A percentile compares a stretch with the other conserved stretches of the same genome.
Evolutionary conservation across 805 yeast genomes (phyloP).

Genomic region (Candida maris): DNA sequence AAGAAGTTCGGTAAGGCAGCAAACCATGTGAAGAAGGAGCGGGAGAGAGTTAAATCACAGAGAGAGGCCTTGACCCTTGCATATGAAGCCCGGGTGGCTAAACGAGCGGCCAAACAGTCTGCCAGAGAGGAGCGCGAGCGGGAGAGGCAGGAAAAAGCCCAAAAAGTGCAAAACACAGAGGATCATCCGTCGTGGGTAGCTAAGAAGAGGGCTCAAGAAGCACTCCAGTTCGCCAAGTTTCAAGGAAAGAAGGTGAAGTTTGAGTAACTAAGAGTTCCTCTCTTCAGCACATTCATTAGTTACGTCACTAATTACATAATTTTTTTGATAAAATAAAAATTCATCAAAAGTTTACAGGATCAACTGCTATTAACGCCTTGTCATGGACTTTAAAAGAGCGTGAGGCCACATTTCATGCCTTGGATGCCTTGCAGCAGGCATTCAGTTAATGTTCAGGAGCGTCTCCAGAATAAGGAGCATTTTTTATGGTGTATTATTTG

Average conservation of each 20-base stretch:
- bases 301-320: background rate
- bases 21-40: slow-evolving; percentile 71
- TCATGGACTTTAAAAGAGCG: too few relatives aligned
- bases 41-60: slow-evolving; percentile 50
- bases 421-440: too few relatives aligned
- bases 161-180: slow-evolving; percentile 2
- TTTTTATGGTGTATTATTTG: too few relatives aligned
- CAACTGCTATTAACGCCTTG: too few relatives aligned
- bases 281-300: too few relatives aligned
- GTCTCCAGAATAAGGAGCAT: too few relatives aligned
- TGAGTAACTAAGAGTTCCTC: slow-evolving; percentile 36
- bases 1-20: slow-evolving; percentile 80
- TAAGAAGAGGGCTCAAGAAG: slow-evolving; percentile 68
- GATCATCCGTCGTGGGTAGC: slow-evolving; percentile 99
- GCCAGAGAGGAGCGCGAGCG: slow-evolving; percentile 12
- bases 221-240: slow-evolving; percentile 61
- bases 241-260: slow-evolving; percentile 83
- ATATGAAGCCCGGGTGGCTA: slow-evolving; percentile 67
- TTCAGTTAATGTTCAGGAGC: too few relatives aligned
- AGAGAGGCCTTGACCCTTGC: slow-evolving; percentile 59
- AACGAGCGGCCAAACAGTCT: slow-evolving; percentile 51
- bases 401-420: too few relatives aligned
- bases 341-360: slow-evolving; percentile 1
- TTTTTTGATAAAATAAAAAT: background rate
- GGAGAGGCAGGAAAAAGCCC: slow-evolving; percentile 14